A percentile compares a stretch with the other conserved stretches of the same genome.
phyloP scores from a whole-genome alignment of 2,329 filamentous ascomycete species.

The Didymella glomerata region DNA sequence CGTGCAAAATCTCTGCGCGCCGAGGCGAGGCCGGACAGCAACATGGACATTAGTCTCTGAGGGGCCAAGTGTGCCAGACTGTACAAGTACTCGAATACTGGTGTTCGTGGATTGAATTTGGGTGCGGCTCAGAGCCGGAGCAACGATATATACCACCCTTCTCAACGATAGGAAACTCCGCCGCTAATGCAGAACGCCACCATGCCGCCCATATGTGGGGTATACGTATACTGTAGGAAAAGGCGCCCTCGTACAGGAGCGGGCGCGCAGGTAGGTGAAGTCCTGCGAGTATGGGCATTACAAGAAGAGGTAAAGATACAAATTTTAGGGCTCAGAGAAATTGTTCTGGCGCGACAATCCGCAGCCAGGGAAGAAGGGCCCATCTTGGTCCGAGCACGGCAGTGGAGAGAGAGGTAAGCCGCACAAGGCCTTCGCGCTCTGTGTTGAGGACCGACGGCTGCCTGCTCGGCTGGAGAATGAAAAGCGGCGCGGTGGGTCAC shows the following conservation, averaged over 20 bases:
- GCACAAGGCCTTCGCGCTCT: constrained; percentile 1
- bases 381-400: neutral
- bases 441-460: neutral
- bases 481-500: neutral
- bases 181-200: constrained; percentile 43
- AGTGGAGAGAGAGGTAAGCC: neutral
- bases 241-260: neutral
- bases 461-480: neutral
- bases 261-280: no score
- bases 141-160: neutral
- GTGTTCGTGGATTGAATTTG: no score
- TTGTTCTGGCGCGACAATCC: constrained; percentile 6
- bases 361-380: constrained; percentile 1
- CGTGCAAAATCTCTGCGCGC: neutral
- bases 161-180: constrained; percentile 29
- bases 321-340: constrained; percentile 30
- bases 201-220: constrained; percentile 17
- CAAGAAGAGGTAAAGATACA: constrained; percentile 6
- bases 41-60: neutral
- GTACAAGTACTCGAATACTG: no score
- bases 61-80: no score
- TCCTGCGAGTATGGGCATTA: constrained; percentile 25
- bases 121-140: neutral
- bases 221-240: constrained; percentile 22
- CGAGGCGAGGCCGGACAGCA: neutral